Evolutionary conservation across 1,139 yeast genomes (phyloP).

Genomic region (Kurtzmaniella quercitrusa): DNA sequence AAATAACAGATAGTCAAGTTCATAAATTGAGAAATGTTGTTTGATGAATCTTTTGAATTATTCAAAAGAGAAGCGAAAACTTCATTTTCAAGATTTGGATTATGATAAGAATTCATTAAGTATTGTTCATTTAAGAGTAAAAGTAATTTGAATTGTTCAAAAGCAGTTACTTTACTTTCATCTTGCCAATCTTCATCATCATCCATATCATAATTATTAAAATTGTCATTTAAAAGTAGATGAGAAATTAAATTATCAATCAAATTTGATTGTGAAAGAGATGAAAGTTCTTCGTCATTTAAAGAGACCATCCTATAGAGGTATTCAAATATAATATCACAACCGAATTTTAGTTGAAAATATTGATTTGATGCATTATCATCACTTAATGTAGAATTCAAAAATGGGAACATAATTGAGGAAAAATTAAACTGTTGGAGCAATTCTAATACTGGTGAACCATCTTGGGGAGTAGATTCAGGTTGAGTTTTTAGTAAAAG

Average conservation of each 20-base stretch:
- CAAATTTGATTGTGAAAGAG: slow-evolving; percentile 25
- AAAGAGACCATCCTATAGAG: slow-evolving; percentile 34
- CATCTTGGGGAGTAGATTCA: slow-evolving; percentile 8
- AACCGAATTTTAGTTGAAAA: slow-evolving; percentile 34
- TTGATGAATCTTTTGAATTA: slow-evolving; percentile 15
- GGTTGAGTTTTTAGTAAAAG: slow-evolving; percentile 27
- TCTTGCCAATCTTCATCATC: slow-evolving; percentile 43
- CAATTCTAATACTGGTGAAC: slow-evolving; percentile 19
- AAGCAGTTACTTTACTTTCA: slow-evolving; percentile 60
- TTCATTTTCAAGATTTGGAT: slow-evolving; percentile 33
- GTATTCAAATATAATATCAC: slow-evolving; percentile 43
- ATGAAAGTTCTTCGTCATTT: slow-evolving; percentile 29
- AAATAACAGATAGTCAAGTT: slow-evolving; percentile 49
- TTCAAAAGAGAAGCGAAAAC: slow-evolving; percentile 45
- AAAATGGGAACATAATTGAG: slow-evolving; percentile 39
- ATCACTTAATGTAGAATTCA: slow-evolving; percentile 16
- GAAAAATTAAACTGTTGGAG: slow-evolving; percentile 43
- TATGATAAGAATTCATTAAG: slow-evolving; percentile 55
- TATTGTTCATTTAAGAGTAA: slow-evolving; percentile 81
- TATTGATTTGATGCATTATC: slow-evolving; percentile 18
- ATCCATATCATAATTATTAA: slow-evolving; percentile 31
- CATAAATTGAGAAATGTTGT: slow-evolving; percentile 31
- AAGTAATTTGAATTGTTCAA: slow-evolving; percentile 68
- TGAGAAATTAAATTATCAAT: slow-evolving; percentile 44
- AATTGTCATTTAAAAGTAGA: slow-evolving; percentile 49